Evolutionary conservation across 805 yeast genomes (phyloP), one percentile per base, ranked within the genome.

Genomic region (Saturnispora sanitii): DNA sequence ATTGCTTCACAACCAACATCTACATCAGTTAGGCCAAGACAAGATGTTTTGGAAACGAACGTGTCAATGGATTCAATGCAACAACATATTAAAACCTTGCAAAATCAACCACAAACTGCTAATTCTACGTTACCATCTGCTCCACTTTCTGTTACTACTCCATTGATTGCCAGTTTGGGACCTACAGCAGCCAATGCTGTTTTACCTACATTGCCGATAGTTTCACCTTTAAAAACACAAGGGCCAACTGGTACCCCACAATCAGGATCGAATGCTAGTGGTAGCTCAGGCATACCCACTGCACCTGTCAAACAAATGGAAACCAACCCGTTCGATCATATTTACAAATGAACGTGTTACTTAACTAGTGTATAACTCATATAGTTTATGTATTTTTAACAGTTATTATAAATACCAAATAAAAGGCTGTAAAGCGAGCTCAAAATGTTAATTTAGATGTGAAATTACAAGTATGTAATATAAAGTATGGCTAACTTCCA

Each of bases 81-180:
- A 29, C 60, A 51, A 43, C 56, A 52, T 15, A 49, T 52, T 29
- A 49, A 42, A 29, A 47, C 44, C 26, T 43, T 57, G 12, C 57
- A 52, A 39, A 37, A 28, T 8, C 15, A 41, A 20, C 45, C 3
- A 32, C 29, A 33, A 11, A 13, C 19, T n/a, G 25, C 35, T 5
- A 29, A 38, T 15, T 38, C 27, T n/a, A 22, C 16, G 4, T 25
- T 22, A 9, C 20, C 37, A 13, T 44, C 41, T 15, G 30, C 48
- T 7, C 46, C 49, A 33, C 22, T 48, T 11, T 50, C 62, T 0
- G 59, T 61, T 11, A 60, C 66, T 0, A 61, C 65, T 1, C 66
- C 66, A 6, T 37, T 61, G 35, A 54, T 53, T 19, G 65, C 65
- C 1, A 52, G 62, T 13, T 55, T 61, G 18, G 66, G 66, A 8